Percentiles rank a stretch among this genome's conserved stretches.
Evolutionary conservation across 768 basidiomycete species (phyloP).

Genomic region (Amanita fuliginea): DNA sequence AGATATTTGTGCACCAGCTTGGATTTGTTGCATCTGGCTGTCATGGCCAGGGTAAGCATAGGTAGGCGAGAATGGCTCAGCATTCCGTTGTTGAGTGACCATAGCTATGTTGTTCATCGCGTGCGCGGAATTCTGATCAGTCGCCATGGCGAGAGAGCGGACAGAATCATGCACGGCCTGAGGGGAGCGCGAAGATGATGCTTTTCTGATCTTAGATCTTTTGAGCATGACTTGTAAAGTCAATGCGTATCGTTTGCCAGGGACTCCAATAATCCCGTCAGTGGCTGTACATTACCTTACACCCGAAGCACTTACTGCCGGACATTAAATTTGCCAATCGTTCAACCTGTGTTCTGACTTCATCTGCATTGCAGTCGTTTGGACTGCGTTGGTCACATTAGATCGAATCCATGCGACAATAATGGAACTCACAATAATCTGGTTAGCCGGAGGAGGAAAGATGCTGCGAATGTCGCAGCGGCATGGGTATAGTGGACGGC

Average conservation of each 20-base stretch:
- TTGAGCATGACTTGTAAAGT: conserved; percentile 87
- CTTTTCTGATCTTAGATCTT: conserved; percentile 51
- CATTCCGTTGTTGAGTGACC: conserved; percentile 23
- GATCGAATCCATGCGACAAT: conserved; percentile 1
- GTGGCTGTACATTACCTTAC: not conserved
- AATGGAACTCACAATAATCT: conserved; percentile 65
- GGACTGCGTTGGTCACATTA: conserved; percentile 39
- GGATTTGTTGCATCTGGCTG: conserved; percentile 18
- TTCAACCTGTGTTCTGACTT: conserved; percentile 71
- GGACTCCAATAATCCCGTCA: conserved; percentile 39
- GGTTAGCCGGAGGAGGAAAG: conserved; percentile 76
- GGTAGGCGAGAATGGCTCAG: conserved; percentile 45
- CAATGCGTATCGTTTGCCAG: conserved; percentile 86
- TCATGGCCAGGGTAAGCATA: conserved; percentile 32
- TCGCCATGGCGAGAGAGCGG: conserved; percentile 31
- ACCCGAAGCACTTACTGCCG: conserved; percentile 43
- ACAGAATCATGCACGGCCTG: conserved; percentile 44
- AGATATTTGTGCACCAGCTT: conserved; percentile 9
- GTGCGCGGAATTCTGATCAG: conserved; percentile 16
- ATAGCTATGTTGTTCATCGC: conserved; percentile 2
- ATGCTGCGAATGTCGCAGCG: conserved; percentile 88
- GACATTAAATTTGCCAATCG: conserved; percentile 66
- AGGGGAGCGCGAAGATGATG: conserved; percentile 52
- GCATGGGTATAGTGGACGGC: conserved; percentile 90
- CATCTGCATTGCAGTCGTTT: conserved; percentile 65